A percentile compares a stretch with the other conserved stretches of the same genome.
Evolutionary conservation across 2,329 filamentous ascomycete species (phyloP).

Genomic region (Sphaerulina vaccinii): DNA sequence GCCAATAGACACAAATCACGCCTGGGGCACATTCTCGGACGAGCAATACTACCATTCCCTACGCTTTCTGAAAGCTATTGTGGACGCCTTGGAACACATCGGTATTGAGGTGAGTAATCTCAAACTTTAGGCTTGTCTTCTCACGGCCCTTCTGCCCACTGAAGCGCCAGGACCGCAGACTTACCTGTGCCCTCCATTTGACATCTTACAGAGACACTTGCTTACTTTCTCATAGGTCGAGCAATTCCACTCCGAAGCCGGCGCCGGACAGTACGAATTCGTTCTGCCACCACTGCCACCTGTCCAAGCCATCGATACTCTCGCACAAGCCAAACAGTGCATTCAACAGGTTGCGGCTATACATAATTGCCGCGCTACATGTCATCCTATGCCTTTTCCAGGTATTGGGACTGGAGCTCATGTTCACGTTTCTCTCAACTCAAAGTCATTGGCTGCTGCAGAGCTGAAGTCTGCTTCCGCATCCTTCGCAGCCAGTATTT

Average conservation of each 20-base stretch:
- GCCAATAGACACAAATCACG: slow-evolving; percentile 63
- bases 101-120: no score
- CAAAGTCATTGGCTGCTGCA: slow-evolving; percentile 23
- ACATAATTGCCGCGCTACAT: slow-evolving; percentile 64
- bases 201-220: no score
- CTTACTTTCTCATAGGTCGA: no score
- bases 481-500: slow-evolving; percentile 67
- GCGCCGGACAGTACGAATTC: slow-evolving; percentile 75
- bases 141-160: no score
- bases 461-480: slow-evolving; percentile 51
- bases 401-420: slow-evolving; percentile 66
- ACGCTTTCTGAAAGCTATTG: slow-evolving; percentile 64
- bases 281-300: slow-evolving; percentile 64
- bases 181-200: no score
- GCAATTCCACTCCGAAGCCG: slow-evolving; percentile 72
- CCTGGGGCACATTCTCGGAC: slow-evolving; percentile 66
- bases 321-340: slow-evolving; percentile 69
- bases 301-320: slow-evolving; percentile 66
- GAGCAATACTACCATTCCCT: slow-evolving; percentile 59
- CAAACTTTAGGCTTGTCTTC: no score
- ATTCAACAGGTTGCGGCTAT: slow-evolving; percentile 63
- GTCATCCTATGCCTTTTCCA: slow-evolving; percentile 69
- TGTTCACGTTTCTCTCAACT: slow-evolving; percentile 66
- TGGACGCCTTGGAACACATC: slow-evolving; percentile 57
- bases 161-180: no score